Conservation (phyloP, 306 rosid genomes). For the Crotalaria pallida region DNA sequence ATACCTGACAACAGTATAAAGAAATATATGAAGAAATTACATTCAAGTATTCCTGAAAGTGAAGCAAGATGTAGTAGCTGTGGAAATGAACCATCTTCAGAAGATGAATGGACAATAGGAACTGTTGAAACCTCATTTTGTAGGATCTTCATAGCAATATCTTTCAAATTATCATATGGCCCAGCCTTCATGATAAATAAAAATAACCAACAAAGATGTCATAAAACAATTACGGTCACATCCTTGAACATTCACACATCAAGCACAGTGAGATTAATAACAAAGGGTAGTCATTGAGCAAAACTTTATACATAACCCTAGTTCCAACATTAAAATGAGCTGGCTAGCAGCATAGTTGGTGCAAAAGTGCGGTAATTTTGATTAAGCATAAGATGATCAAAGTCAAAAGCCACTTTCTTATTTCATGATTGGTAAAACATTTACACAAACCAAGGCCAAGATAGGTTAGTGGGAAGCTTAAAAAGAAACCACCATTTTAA, state of each 20-base stretch:
- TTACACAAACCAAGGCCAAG: background rate
- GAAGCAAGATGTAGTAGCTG: slow-evolving; percentile 93
- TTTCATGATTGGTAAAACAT: background rate
- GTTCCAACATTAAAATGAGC: slow-evolving; percentile 5
- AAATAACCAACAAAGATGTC: background rate
- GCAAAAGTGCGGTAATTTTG: background rate
- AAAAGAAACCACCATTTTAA: background rate
- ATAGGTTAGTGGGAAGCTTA: background rate
- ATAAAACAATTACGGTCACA: background rate
- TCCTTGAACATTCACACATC: background rate
- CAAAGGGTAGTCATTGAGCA: background rate
- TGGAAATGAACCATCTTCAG: slow-evolving; percentile 87
- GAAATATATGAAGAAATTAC: slow-evolving; percentile 41
- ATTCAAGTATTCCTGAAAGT: slow-evolving; percentile 84
- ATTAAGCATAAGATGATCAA: background rate
- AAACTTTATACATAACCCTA: background rate
- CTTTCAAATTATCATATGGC: slow-evolving; percentile 86
- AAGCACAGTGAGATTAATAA: background rate
- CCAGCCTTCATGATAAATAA: slow-evolving; percentile 59
- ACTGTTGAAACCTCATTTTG: slow-evolving; percentile 87
- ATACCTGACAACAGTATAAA: background rate
- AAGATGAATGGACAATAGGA: slow-evolving; percentile 72
- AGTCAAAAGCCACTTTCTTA: background rate
- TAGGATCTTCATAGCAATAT: slow-evolving; percentile 70
- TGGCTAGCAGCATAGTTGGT: background rate